Evolutionary conservation across 83 land plant genomes (phyloP).

Genomic region (Diphasiastrum complanatum): DNA sequence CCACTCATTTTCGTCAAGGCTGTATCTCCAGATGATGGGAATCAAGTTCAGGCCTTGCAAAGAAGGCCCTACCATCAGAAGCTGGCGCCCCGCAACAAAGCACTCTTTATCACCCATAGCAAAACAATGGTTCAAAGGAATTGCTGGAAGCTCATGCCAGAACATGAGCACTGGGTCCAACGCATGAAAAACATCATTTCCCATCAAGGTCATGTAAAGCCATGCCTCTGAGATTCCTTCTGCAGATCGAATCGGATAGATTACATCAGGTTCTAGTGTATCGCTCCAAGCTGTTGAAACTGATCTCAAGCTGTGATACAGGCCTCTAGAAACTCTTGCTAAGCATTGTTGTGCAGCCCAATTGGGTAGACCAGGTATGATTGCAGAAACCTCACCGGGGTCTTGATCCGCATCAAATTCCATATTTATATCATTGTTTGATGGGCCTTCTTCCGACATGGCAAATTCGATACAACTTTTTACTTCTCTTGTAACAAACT

Average conservation of each 20-base stretch:
- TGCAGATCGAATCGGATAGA: constrained; percentile 3
- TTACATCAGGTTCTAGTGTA: neutral
- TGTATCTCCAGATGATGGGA: constrained; percentile 11
- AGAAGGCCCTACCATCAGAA: constrained; percentile 3
- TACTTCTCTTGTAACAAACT: too few species aligned
- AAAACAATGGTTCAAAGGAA: neutral
- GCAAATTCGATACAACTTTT: too few species aligned
- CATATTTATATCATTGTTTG: too few species aligned
- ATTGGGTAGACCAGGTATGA: constrained; percentile 6
- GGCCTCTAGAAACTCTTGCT: constrained; percentile 4
- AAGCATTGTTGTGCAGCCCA: neutral
- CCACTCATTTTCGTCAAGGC: neutral
- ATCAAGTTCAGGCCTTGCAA: neutral
- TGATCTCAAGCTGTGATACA: neutral
- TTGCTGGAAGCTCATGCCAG: constrained; percentile 2
- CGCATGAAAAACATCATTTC: neutral
- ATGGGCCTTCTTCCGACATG: too few species aligned
- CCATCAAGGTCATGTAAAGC: neutral
- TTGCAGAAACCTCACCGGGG: too few species aligned
- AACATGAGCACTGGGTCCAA: constrained; percentile 9
- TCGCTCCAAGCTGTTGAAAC: neutral
- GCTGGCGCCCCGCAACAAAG: constrained; percentile 15
- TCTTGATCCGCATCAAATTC: too few species aligned
- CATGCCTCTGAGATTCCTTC: constrained; percentile 9
- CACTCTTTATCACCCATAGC: constrained; percentile 9